A percentile compares a stretch with the other conserved stretches of the same genome.
phyloP scores from a whole-genome alignment of 441 rosid species.

The Pelargonium cotyledonis region DNA sequence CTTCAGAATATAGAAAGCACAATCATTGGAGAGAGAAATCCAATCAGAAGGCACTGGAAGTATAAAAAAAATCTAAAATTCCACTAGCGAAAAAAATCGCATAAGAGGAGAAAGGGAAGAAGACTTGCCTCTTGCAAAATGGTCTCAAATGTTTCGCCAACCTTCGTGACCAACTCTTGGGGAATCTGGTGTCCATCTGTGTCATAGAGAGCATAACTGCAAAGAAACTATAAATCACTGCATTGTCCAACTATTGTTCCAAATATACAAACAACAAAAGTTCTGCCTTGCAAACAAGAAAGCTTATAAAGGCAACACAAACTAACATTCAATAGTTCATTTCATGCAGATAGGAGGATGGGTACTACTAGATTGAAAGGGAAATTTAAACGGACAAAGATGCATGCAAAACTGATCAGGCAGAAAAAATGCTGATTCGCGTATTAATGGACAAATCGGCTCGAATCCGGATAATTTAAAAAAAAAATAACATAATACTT shows the following conservation, averaged over 20 bases:
- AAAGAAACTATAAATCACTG: constrained; percentile 12
- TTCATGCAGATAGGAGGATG: too few species aligned
- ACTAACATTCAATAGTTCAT: too few species aligned
- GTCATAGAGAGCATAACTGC: constrained; percentile 84
- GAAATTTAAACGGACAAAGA: too few species aligned
- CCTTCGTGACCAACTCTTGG: constrained; percentile 67
- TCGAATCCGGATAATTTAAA: too few species aligned
- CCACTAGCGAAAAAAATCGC: background rate
- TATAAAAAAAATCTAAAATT: background rate
- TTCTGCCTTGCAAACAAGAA: too few species aligned
- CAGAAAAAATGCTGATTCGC: too few species aligned
- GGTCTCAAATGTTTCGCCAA: constrained; percentile 71
- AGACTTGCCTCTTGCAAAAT: constrained; percentile 66
- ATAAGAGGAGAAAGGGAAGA: background rate
- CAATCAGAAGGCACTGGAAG: background rate
- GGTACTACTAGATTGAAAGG: too few species aligned
- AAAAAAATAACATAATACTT: too few species aligned
- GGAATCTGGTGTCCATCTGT: constrained; percentile 85
- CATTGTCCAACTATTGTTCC: too few species aligned
- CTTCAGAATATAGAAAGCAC: background rate
- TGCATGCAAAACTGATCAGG: too few species aligned
- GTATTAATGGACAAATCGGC: too few species aligned
- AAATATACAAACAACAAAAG: background rate
- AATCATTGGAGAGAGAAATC: background rate
- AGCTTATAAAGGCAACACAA: too few species aligned